Evolutionary conservation across 257 asterid species (phyloP).

Genomic region (Knoxia roxburghii): DNA sequence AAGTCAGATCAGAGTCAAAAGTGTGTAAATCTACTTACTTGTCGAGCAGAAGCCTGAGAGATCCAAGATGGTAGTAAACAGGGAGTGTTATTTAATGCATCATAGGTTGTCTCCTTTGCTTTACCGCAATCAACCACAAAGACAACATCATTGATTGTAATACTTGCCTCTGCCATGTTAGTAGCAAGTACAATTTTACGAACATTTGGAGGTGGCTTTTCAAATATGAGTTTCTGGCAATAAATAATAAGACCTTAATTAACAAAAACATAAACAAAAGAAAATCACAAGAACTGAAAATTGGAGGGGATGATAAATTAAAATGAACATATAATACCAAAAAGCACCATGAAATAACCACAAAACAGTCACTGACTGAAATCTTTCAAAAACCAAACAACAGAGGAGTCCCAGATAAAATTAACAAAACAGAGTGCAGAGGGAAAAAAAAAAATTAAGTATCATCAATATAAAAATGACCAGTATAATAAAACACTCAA

Average conservation of each 20-base stretch:
- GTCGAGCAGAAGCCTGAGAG: constrained; percentile 98
- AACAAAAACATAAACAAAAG: not conserved
- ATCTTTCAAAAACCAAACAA: not conserved
- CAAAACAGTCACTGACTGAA: not conserved
- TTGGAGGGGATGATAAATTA: not conserved
- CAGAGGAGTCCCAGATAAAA: not conserved
- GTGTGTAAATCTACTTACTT: constrained; percentile 44
- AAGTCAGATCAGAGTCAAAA: constrained; percentile 1
- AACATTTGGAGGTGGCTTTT: constrained; percentile 80
- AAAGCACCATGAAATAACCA: constrained; percentile 1
- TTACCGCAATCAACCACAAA: constrained; percentile 98
- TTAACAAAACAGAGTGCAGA: not conserved
- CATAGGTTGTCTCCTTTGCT: constrained; percentile 97
- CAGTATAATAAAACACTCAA: not conserved
- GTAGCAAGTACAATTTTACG: constrained; percentile 96
- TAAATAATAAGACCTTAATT: not conserved
- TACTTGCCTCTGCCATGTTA: constrained; percentile 99
- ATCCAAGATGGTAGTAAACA: constrained; percentile 97
- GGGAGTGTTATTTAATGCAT: constrained; percentile 89
- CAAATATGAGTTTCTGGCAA: constrained; percentile 89
- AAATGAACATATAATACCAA: not conserved
- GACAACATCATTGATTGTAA: constrained; percentile 88
- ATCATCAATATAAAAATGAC: not conserved
- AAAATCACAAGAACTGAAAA: not conserved
- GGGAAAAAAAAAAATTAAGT: not conserved